Base-by-base conservation (phyloP, 768 basidiomycete species). In the Solioccasus polychromus region DNA sequence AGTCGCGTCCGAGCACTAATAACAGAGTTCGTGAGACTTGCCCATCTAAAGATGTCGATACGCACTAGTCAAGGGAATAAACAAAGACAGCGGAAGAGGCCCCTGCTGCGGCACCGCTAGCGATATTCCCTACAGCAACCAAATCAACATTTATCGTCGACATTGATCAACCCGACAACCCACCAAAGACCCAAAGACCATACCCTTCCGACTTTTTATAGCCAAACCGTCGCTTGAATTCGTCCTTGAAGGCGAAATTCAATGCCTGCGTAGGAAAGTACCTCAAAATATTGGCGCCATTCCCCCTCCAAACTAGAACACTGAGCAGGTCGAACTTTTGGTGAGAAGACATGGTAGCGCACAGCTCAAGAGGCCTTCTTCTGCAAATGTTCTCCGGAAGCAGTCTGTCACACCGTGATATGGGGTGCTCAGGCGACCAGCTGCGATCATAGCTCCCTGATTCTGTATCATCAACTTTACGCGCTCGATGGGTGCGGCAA, bases 181-280 rank as follows among this genome's bases (percentile, higher is more conserved):
- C 37, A 61, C 68, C 69, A 26, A 58, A 31, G 29, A 73, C 63
- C 68, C 71, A 73, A 18, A 63, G 50, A 3, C 51, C 53, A 48
- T 66, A 73, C 9, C 68, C 64, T 15, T 71, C 69, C 11, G 62
- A 54, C 36, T 64, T 68, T 50, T 67, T 67, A 42, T 61, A 67
- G 0, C 61, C 64, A n/a, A 74, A 59, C 44, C 60, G 58, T 35
- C 59, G 50, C 55, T 74, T 74, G 54, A 65, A 73, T 17, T 53
- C 58, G 50, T 74, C 73, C 59, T 73, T 71, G 69, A 73, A 72
- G n/a, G 72, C 72, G 45, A 74, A 74, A 58, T 74, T 74, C 39
- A 74, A 55, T 0, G 72, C 72, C 50, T 74, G 72, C 0, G 73
- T 74, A 12, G 71, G 73, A 57, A 74, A 74, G 63, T 74, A 74